A percentile compares a stretch with the other conserved stretches of the same genome.
Evolutionary conservation across 352 stramenopile genomes (phyloP).

Genomic region (Phytophthora litchii): DNA sequence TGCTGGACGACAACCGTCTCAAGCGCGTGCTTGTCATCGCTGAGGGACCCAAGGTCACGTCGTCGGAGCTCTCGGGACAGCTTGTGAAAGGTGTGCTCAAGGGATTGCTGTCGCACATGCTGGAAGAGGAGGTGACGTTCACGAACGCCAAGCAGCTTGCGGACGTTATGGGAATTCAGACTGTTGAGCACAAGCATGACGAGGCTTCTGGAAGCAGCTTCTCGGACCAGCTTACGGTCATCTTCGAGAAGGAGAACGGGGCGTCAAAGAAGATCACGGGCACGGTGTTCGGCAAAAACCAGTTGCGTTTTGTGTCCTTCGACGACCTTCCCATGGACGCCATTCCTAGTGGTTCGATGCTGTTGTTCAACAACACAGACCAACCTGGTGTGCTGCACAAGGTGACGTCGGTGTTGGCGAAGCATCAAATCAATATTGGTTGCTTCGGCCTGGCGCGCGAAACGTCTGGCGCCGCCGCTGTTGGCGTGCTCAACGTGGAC

Average conservation of each 20-base stretch:
- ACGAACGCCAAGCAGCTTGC: conserved; percentile 86
- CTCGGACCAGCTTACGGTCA: conserved; percentile 91
- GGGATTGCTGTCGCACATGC: conserved; percentile 89
- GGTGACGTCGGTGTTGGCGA: conserved; percentile 93
- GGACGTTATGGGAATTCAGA: conserved; percentile 90
- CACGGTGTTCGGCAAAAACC: conserved; percentile 89
- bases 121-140: conserved; percentile 92
- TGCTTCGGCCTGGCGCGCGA: conserved; percentile 90
- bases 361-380: conserved; percentile 96
- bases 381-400: conserved; percentile 93
- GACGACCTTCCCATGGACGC: conserved; percentile 89
- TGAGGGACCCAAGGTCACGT: conserved; percentile 83
- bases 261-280: conserved; percentile 84
- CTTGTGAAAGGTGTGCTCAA: conserved; percentile 92
- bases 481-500: conserved; percentile 91
- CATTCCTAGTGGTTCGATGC: conserved; percentile 88
- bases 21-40: conserved; percentile 76
- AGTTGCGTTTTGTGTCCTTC: conserved; percentile 89
- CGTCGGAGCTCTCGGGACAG: conserved; percentile 78
- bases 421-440: conserved; percentile 95
- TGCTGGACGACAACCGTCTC: conserved; percentile 78
- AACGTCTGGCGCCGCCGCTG: conserved; percentile 60
- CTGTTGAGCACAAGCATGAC: conserved; percentile 91
- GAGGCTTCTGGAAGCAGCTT: conserved; percentile 78
- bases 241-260: conserved; percentile 90